Base-by-base conservation (phyloP, 2,329 filamentous ascomycete genomes). In the Sporothrix inflata region DNA sequence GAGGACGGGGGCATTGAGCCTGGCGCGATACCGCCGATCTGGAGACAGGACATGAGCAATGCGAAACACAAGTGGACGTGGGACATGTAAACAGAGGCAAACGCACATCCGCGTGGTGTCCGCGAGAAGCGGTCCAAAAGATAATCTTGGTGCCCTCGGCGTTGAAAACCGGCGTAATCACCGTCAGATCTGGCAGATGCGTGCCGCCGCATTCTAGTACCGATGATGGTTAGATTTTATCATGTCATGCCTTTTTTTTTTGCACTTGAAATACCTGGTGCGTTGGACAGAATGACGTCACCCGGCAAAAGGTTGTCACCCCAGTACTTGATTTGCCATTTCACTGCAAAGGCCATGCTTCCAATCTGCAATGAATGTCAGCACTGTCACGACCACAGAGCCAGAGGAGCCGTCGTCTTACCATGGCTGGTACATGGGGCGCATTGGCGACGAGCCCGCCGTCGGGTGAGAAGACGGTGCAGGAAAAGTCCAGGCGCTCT, bases 271-370 rank as follows among this genome's bases (percentile, higher is more conserved):
- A 3, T 66, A 66, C 53, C 27, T 16, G 93, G 93, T 77, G 95
- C 93, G 76, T 96, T 96, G 0, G 92, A 92, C 4, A 95, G 91
- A 40, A 96, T 87, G 0, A 96, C 93, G 78, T 96, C 93, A 30
- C 93, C 93, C 72, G 30, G 30, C 6, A 3, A 6, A 34, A 34
- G 30, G 30, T 34, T 34, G 30, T 34, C 3, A 6, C 30, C 30
- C 30, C 30, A 34, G 30, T 34, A 34, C 3, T 34, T 34, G 30
- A 34, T 34, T 6, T 34, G 30, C 30, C 30, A 34, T 34, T 34
- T 34, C 30, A 34, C 30, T 3, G 30, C 30, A 34, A 34, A 34
- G 30, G 30, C 30, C 30, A 34, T 34, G 30, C 30, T 34, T 34
- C 30, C 30, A 34, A 34, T 87, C 90, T 95, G 92, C 30, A 6